phyloP scores from a whole-genome alignment of 129 eudicot species.

The Kitagawia praeruptora region DNA sequence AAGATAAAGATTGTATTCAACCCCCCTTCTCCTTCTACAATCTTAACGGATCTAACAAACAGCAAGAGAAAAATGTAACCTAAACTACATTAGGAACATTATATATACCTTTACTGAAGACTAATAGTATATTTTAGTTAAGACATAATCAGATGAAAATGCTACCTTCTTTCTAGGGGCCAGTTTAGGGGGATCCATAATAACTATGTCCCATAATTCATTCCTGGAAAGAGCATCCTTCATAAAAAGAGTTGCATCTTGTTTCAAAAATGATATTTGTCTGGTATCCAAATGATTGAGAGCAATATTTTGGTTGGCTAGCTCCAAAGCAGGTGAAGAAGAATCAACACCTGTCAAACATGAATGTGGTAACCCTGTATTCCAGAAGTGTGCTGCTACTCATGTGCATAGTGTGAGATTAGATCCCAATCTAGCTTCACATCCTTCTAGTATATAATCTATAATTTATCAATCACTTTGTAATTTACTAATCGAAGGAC shows the following conservation, averaged over 20 bases:
- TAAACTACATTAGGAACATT: not conserved
- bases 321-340: constrained; percentile 43
- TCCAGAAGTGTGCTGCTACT: constrained; percentile 11
- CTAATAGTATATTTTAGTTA: not conserved
- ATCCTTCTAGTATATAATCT: not conserved
- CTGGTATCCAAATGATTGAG: constrained; percentile 60
- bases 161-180: constrained; percentile 74
- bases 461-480: not conserved
- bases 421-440: not conserved
- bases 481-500: not conserved
- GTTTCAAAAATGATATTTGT: constrained; percentile 52
- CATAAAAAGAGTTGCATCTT: constrained; percentile 80
- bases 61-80: not conserved
- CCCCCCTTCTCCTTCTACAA: too few relatives aligned
- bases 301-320: constrained; percentile 63
- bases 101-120: constrained; percentile 19
- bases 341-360: constrained; percentile 73
- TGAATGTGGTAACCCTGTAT: not conserved
- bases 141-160: not conserved
- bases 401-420: not conserved
- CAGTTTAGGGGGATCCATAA: constrained; percentile 85
- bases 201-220: constrained; percentile 78
- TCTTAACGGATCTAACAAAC: too few relatives aligned
- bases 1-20: too few relatives aligned
- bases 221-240: constrained; percentile 61